These are phyloP conservation scores for Dunaliella sp. DNA, from an alignment of 139 green algal species.

Conservation along the genomic window DNA sequence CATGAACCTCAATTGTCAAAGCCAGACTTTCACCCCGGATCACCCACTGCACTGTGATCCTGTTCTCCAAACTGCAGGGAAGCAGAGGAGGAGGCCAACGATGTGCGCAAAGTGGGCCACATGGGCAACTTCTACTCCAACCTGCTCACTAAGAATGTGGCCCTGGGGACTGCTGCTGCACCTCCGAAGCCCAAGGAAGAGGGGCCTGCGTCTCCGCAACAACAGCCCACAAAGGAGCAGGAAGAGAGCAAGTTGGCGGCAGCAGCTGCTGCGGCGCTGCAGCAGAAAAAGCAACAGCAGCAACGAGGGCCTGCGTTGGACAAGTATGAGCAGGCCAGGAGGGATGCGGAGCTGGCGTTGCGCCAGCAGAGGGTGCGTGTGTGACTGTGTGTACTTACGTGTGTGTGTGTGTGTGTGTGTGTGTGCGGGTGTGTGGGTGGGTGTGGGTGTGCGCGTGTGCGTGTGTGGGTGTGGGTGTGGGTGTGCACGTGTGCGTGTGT, in stretches of 20 bases:
- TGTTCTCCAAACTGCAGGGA: constrained; percentile 44
- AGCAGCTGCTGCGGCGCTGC: constrained; percentile 16
- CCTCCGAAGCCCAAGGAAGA: neutral
- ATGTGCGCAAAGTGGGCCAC: constrained; percentile 73
- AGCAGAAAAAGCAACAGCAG: neutral
- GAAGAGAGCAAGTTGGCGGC: neutral
- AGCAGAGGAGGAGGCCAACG: constrained; percentile 57
- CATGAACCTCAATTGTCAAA: too few relatives aligned
- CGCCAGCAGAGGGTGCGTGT: neutral
- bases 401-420: neutral
- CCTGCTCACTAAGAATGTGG: constrained; percentile 76
- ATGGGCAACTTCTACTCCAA: constrained; percentile 92
- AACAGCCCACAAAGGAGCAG: neutral
- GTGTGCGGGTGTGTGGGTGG: neutral
- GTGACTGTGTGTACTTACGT: neutral
- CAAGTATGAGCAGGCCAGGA: constrained; percentile 33
- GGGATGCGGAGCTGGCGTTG: constrained; percentile 32
- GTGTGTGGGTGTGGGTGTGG: neutral
- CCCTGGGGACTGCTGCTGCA: constrained; percentile 45
- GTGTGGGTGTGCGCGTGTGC: neutral
- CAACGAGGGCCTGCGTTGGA: constrained; percentile 11
- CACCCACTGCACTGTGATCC: too few relatives aligned
- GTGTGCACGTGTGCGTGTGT: neutral
- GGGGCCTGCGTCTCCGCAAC: neutral
- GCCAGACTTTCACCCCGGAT: too few relatives aligned